Base-by-base conservation (phyloP, 2,329 filamentous ascomycete genomes). In the Plenodomus lindquistii region DNA sequence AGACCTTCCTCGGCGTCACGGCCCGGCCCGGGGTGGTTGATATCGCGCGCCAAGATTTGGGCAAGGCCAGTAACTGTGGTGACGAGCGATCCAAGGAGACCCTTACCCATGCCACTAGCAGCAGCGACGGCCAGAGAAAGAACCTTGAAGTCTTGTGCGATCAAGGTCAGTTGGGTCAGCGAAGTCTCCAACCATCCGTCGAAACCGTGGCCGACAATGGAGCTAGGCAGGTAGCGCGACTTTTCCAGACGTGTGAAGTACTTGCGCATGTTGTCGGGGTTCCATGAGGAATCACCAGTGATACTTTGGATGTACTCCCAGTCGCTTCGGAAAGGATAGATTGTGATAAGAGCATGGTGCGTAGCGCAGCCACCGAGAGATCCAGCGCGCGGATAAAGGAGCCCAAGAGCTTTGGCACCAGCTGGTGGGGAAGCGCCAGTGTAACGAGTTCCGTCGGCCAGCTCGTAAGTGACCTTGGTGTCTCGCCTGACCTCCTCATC, bases 211-310 rank as follows among this genome's bases (percentile, higher is more conserved):
- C 81, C 81, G n/a, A 21, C 42, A 42, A 63, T 50, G 36, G 48
- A 71, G 52, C 44, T 75, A 45, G 60, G 74, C 0, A 82, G 66
- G 60, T 85, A 83, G n/a, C 72, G 62, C 66, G 77, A 77, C 43
- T 74, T 74, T 67, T 85, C 82, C 43, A 85, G 57, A 43, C 73
- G 73, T 27, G 71, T 60, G 44, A 81, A 84, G 69, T 84, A 82
- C 46, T 77, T 69, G 50, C 81, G 74, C 83, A 87, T 86, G 49
- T 81, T 83, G 1, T 71, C 69, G 0, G 82, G 83, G 37, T 85
- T 84, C 69, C 73, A 87, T 0, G 79, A 80, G 2, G 66, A 56
- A 58, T 87, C 84, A 3, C 83, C 82, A 0, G 85, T 87, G 37
- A 85, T 59, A 4, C 72, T 64, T 5, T 78, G 79, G 44, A 87